Conservation (phyloP, 495 filamentous ascomycete species). For the Podospora pseudocomata region DNA sequence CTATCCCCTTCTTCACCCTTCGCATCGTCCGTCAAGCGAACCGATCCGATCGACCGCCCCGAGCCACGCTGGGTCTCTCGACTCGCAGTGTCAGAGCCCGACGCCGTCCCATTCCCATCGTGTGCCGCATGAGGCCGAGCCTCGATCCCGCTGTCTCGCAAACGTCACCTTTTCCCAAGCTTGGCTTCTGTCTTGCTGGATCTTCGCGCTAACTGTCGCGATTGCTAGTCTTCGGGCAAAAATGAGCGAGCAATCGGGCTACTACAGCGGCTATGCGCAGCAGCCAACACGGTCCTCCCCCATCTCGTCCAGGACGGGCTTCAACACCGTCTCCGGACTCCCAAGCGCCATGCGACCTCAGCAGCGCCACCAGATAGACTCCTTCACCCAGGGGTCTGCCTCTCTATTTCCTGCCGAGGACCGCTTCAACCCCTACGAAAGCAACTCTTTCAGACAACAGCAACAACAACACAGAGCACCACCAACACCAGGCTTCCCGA, state of each 20-base stretch:
- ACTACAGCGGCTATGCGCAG: slow-evolving; percentile 30
- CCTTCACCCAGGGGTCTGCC: slow-evolving; percentile 35
- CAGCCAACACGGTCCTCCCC: slow-evolving; percentile 41
- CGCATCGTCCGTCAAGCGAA: not conserved
- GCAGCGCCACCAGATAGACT: slow-evolving; percentile 47
- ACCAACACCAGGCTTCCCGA: slow-evolving; percentile 42
- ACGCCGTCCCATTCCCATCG: not conserved
- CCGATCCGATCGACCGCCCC: not conserved
- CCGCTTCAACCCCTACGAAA: slow-evolving; percentile 47
- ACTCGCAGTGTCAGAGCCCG: not conserved
- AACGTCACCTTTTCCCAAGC: not conserved
- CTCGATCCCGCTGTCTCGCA: not conserved
- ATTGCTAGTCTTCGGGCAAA: slow-evolving; percentile 16
- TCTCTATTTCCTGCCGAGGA: slow-evolving; percentile 44
- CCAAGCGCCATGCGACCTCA: slow-evolving; percentile 62
- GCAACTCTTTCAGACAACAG: slow-evolving; percentile 53
- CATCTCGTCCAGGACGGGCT: slow-evolving; percentile 42
- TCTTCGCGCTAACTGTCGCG: slow-evolving; percentile 21
- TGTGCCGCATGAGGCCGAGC: not conserved
- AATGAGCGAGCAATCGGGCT: slow-evolving; percentile 36
- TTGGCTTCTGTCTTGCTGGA: slow-evolving; percentile 21
- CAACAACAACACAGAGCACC: slow-evolving; percentile 46
- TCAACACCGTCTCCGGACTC: slow-evolving; percentile 58
- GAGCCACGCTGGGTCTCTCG: not conserved
- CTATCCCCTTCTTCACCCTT: not conserved